Base-by-base conservation (phyloP, 2,329 filamentous ascomycete species). In the Botrytis fabae region DNA sequence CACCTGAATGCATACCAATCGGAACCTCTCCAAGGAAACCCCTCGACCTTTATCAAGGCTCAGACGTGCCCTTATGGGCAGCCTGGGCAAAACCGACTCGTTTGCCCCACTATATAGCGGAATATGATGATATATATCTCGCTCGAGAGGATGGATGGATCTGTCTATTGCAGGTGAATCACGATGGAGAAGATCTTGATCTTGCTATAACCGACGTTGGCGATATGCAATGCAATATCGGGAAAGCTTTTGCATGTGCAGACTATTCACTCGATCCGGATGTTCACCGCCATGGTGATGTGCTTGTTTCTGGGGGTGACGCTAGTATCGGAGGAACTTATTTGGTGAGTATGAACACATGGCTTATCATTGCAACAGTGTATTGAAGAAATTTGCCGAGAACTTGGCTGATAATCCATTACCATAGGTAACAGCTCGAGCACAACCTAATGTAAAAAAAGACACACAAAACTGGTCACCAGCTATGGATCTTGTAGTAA, bases 111-210 rank as follows among this genome's bases (percentile, higher is more conserved):
- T 92, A 91, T 76, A 87, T 88, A 70, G 84, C 87, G 71, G 86
- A 84, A 28, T 89, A 90, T 51, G 96, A 98, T 79, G 90, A 91
- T 74, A 90, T 98, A 66, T 97, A 96, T 79, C 84, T 99, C 25
- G 93, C 92, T 18, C 90, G 95, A 71, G 95, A 98, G 82, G 95
- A 98, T 80, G 96, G 96, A 4, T 85, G 91, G 66, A 86, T 98
- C 16, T 88, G 91, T 71, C 93, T 92, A 76, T 82, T 95, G 7
- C 90, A 94, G 76, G 89, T 93, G 73, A 87, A 88, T 61, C 86
- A 86, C 46, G 81, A 84, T 66, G 82, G 82, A 59, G 84, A 84
- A 75, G 87, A 86, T 63, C 84, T 88, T 76, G 81, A 91, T 70
- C 85, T 86, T 69, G 85, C 86, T 12, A 38, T 71, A 16, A 85